Evolutionary conservation across 1,284 basidiomycete species (phyloP).

Genomic region (Tremellales sp.): DNA sequence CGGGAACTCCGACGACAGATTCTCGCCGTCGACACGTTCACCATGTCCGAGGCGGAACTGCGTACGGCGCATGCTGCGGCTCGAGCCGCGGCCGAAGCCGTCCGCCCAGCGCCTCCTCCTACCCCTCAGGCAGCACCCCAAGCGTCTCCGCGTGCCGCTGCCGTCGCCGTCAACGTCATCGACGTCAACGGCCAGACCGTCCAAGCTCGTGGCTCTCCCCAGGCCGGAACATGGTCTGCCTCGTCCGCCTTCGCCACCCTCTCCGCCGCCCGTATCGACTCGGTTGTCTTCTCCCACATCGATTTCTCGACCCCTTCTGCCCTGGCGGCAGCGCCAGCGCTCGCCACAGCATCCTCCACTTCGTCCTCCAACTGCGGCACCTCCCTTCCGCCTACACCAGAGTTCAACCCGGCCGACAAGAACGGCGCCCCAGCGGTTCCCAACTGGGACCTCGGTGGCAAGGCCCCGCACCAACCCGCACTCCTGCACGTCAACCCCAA

Average conservation of each 20-base stretch:
- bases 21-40: conserved; percentile 61
- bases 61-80: conserved; percentile 46
- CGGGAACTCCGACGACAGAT: conserved; percentile 60
- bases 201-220: conserved; percentile 8
- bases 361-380: conserved; percentile 29
- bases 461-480: no score
- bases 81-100: conserved; percentile 33
- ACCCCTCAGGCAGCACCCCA: not conserved
- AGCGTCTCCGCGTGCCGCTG: not conserved
- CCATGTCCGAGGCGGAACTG: conserved; percentile 58
- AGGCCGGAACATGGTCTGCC: not conserved
- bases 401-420: conserved; percentile 28
- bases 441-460: no score
- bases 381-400: conserved; percentile 30
- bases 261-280: conserved; percentile 16
- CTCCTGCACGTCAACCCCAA: no score
- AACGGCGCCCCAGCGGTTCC: no score
- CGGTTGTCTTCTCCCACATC: conserved; percentile 20
- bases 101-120: conserved; percentile 9
- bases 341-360: conserved; percentile 20
- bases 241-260: conserved; percentile 13
- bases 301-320: conserved; percentile 12
- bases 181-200: conserved; percentile 7
- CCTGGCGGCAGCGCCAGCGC: conserved; percentile 4
- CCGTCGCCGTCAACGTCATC: not conserved